A percentile compares a stretch with the other conserved stretches of the same genome.
These are phyloP conservation scores for Musa troglodytarum DNA, from an alignment of 176 grass and related monocot species.

Conservation along the genomic window DNA sequence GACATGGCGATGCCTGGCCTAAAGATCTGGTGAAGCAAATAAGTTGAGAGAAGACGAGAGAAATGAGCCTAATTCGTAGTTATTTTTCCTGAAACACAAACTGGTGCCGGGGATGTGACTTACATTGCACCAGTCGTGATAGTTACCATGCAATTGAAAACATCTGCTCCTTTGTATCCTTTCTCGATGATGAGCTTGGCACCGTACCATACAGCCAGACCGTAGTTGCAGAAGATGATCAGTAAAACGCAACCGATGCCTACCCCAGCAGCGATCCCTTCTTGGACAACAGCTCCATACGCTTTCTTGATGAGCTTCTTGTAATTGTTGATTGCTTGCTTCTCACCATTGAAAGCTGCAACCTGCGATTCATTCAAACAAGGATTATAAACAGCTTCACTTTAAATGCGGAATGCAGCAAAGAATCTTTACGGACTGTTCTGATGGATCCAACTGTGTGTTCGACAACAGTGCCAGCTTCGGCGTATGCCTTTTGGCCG, in stretches of 20 bases:
- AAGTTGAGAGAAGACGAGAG: background rate
- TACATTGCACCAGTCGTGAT: constrained; percentile 73
- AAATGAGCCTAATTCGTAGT: no score
- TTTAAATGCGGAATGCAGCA: background rate
- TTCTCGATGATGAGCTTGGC: constrained; percentile 64
- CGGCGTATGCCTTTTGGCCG: constrained; percentile 3
- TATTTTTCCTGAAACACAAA: background rate
- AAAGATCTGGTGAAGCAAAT: constrained; percentile 34
- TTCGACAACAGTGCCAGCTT: constrained; percentile 5
- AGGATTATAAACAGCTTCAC: background rate
- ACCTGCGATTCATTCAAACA: constrained; percentile 29
- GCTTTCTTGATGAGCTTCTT: constrained; percentile 42
- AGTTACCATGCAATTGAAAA: constrained; percentile 70
- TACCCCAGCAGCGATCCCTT: constrained; percentile 40
- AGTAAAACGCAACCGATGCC: constrained; percentile 42
- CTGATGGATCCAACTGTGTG: constrained; percentile 21
- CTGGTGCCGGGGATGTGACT: constrained; percentile 10
- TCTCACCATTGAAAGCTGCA: constrained; percentile 71
- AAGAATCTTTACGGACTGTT: background rate
- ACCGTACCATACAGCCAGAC: constrained; percentile 62
- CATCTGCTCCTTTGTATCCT: constrained; percentile 54
- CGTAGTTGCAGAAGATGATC: constrained; percentile 60
- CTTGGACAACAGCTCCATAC: constrained; percentile 35
- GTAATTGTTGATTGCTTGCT: constrained; percentile 50
- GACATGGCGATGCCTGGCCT: constrained; percentile 62